Base-by-base conservation (phyloP, 495 filamentous ascomycete genomes). In the Penicillium coprophilum region DNA sequence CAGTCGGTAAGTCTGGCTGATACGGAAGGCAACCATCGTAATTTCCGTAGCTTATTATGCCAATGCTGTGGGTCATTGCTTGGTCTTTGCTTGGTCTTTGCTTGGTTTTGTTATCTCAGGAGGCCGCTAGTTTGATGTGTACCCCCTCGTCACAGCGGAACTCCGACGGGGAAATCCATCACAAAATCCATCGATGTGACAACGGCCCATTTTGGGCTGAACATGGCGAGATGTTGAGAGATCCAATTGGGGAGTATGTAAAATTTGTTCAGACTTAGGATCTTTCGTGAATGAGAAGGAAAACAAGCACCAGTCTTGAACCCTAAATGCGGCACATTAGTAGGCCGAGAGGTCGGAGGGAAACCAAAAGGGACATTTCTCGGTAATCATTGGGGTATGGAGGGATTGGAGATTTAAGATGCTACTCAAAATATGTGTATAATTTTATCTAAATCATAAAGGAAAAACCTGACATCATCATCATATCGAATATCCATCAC, bases 381-480 rank as follows among this genome's bases (percentile, higher is more conserved):
- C 32, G 2, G 30, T 11, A 32, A 11, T 36, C n/a, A 36, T 36
- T 36, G 5, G 15, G 5, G 13, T 0, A 34, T 34, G 1, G 13
- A 7, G 32, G 32, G 31, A 13, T 7, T 36, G 24, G 7, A 6
- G 1, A 27, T 27, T 27, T 6, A 27, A 27, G 24, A 6, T 27
- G 24, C 3, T 27, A 38, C n/a, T 38, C 34, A 38, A 27, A 55
- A 59, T 47, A 61, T 64, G 54, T 66, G 55, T 60, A 39, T 61
- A 43, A 12, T 56, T 67, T 67, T 66, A 38, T 38, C 56, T 63
- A 47, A 55, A 55, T 66, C 56, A 59, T 61, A 58, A 67, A 67
- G 46, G 50, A 32, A 55, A 48, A 67, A 67, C 50, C 61, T 62
- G 57, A 61, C 63, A 62, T 67, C 61, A 69, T 62, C 64, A 66